These are phyloP conservation scores for Obba rivulosa DNA, from an alignment of 768 basidiomycete species.

Conservation along the genomic window DNA sequence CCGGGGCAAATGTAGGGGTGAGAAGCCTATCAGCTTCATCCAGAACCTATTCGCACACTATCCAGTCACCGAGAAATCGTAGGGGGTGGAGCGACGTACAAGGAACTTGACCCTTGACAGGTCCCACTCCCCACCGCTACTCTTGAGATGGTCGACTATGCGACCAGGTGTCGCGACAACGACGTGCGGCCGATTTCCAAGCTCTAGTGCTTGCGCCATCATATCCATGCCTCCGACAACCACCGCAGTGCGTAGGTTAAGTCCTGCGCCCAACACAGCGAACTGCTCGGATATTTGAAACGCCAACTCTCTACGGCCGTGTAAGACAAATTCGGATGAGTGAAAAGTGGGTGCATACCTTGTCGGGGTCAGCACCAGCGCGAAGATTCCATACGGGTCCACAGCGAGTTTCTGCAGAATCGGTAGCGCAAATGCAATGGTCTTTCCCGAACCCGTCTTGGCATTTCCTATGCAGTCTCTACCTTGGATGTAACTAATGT, in stretches of 20 bases:
- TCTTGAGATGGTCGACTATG: conserved; percentile 84
- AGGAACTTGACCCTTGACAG: conserved; percentile 80
- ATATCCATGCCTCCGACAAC: conserved; percentile 99
- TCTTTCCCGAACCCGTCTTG: conserved; percentile 97
- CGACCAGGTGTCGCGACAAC: conserved; percentile 95
- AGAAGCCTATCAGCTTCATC: conserved; percentile 96
- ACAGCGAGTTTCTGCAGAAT: conserved; percentile 83
- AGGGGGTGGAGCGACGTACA: conserved; percentile 36
- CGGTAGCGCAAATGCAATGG: conserved; percentile 93
- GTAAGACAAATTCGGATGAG: background rate
- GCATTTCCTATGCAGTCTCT: conserved; percentile 97
- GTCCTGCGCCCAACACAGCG: conserved; percentile 75
- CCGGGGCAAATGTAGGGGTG: conserved; percentile 83
- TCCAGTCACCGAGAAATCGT: background rate
- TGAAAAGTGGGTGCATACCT: conserved; percentile 47
- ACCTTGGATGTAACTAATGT: conserved; percentile 41
- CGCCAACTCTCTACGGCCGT: conserved; percentile 74
- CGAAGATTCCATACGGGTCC: conserved; percentile 95
- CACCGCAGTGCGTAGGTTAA: conserved; percentile 81
- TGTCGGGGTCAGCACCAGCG: conserved; percentile 90
- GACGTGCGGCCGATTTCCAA: conserved; percentile 82
- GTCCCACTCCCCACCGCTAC: conserved; percentile 75
- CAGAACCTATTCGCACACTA: conserved; percentile 53
- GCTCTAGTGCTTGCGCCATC: conserved; percentile 87
- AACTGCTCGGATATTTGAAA: conserved; percentile 98